Base-by-base conservation (phyloP, 2,329 filamentous ascomycete genomes). In the Helotiales sp. region DNA sequence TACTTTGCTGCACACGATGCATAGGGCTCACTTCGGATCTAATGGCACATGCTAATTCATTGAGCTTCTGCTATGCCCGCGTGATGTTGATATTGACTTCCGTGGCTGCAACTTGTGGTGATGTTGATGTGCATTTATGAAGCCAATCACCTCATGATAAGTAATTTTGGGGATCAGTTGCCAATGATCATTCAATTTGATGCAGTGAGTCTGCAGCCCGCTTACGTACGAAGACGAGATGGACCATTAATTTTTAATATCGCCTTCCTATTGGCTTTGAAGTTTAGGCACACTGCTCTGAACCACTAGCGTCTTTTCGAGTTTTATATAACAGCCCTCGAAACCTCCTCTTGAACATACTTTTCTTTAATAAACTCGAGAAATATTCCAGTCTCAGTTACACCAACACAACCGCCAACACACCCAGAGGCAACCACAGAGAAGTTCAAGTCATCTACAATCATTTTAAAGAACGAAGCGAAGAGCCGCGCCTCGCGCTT, bases 201-300 rank as follows among this genome's bases (percentile, higher is more conserved):
- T 24, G 17, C n/a, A 37, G 17, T 13, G n/a, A 37, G 7, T 20
- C 20, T 57, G 32, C 57, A 60, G 26, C 57, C 26, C 24, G 57
- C 57, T 60, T 60, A 45, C n/a, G n/a, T n/a, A n/a, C n/a, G n/a
- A n/a, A n/a, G n/a, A n/a, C n/a, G n/a, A n/a, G n/a, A n/a, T n/a
- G n/a, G n/a, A n/a, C n/a, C n/a, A n/a, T n/a, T n/a, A n/a, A n/a
- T n/a, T n/a, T n/a, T n/a, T n/a, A n/a, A n/a, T n/a, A n/a, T n/a
- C n/a, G n/a, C n/a, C n/a, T n/a, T n/a, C 34, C 24, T 30, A 60
- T 30, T 60, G 57, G 57, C 22, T 30, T 45, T 6, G 37, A 43
- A 6, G 55, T 20, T 28, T 37, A 63, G 37, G 52, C 54, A 64
- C 62, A 43, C 62, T 58, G 52, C 26, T 11, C 58, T 59, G n/a